These are phyloP conservation scores for Acanthamoeba castellanii DNA, from an alignment of 208 protist genomes.

Conservation along the genomic window DNA sequence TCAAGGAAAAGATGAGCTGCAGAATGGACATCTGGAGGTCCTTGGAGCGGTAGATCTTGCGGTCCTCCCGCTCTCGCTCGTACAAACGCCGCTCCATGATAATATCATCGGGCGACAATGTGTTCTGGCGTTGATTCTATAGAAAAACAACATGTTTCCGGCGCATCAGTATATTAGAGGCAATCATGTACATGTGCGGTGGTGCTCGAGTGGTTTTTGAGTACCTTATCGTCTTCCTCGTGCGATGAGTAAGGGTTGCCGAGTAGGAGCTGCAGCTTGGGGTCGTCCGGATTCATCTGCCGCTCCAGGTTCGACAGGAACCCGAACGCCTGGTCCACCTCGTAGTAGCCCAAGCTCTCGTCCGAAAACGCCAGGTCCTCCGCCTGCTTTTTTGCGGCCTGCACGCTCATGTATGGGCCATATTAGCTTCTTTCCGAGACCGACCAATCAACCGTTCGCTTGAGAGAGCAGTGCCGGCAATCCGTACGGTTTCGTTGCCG, in stretches of 20 bases:
- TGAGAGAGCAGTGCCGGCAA: too few relatives aligned
- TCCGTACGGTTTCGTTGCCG: not conserved
- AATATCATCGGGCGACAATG: conserved; percentile 39
- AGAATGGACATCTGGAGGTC: conserved; percentile 42
- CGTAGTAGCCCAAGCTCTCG: not conserved
- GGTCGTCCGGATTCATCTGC: not conserved
- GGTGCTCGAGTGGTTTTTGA: too few relatives aligned
- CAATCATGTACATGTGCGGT: not conserved
- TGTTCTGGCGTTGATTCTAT: not conserved
- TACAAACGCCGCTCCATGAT: conserved; percentile 34
- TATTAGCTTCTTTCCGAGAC: too few relatives aligned
- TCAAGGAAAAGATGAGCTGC: conserved; percentile 63
- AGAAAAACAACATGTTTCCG: not conserved
- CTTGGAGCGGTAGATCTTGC: conserved; percentile 50
- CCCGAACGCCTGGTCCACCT: conserved; percentile 9
- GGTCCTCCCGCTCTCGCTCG: conserved; percentile 30
- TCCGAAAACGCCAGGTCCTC: not conserved
- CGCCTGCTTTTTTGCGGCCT: not conserved
- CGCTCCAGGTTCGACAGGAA: conserved; percentile 16
- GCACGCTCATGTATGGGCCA: too few relatives aligned
- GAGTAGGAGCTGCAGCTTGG: conserved; percentile 11
- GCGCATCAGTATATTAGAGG: too few relatives aligned
- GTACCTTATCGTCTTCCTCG: not conserved
- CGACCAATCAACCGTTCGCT: too few relatives aligned
- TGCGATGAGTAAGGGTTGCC: not conserved